Base-by-base conservation (phyloP, 768 basidiomycete species). In the Hygrophoropsis aurantiaca region DNA sequence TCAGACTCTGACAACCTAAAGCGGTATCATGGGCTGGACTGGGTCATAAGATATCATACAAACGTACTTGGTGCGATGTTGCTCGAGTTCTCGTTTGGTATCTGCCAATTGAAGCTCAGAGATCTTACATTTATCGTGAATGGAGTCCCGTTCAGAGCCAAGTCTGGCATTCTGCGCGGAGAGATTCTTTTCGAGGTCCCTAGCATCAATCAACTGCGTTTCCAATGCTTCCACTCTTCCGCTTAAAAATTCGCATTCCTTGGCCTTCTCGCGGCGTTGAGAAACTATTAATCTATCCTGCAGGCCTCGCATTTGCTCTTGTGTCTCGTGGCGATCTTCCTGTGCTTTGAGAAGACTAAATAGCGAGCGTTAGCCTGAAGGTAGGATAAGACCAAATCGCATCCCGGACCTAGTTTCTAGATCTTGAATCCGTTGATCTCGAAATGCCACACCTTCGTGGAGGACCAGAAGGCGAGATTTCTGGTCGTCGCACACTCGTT, bases 391-490 rank as follows among this genome's bases (percentile, higher is more conserved):
- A 27, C 20, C 42, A 38, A 44, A 57, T 32, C 64, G 49, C 21
- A 33, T 39, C 11, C 25, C 32, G 35, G 59, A 66, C 64, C 59
- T 62, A 37, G 51, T 43, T 46, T 68, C 64, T 33, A 59, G 34
- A 16, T 41, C 47, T 37, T 56, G 61, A 33, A 55, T 35, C n/a
- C 56, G 58, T 19, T 48, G 59, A 51, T 66, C 64, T 35, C 68
- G 64, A 43, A 61, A 61, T 0, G 61, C 54, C 26, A 60, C 57
- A n/a, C 61, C 53, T 42, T 66, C 55, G 27, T 60, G 64, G 44
- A 68, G 56, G 16, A 60, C 50, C 33, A 55, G 61, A n/a, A 66
- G 46, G 32, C 64, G 64, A 50, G 46, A 38, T 24, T 45, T 51
- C n/a, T 53, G 50, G 32, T 66, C 66, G 49, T 58, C 49, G 42